Conservation (phyloP, 108 stramenopile species). For the Conticribra weissflogii region DNA sequence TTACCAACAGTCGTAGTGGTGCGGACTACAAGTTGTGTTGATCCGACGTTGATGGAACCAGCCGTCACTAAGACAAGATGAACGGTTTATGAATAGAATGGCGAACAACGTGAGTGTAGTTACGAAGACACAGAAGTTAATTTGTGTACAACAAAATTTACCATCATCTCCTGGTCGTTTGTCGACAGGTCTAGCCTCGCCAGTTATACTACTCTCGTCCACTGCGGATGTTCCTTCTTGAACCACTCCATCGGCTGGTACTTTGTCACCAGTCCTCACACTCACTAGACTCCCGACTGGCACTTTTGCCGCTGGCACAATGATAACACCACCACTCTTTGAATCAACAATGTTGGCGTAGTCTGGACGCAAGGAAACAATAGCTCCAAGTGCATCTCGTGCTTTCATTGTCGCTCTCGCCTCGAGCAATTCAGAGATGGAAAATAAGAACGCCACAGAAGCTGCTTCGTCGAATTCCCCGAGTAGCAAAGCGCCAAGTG, state of each 20-base stretch:
- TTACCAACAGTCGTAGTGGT: slow-evolving; percentile 78
- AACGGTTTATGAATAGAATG: too few species aligned
- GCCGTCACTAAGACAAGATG: too few species aligned
- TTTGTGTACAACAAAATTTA: too few species aligned
- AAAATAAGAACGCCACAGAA: slow-evolving; percentile 84
- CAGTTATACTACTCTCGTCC: slow-evolving; percentile 95
- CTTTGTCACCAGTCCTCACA: slow-evolving; percentile 91
- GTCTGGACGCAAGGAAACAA: slow-evolving; percentile 79
- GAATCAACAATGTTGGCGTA: slow-evolving; percentile 79
- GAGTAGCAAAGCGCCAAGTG: slow-evolving; percentile 77
- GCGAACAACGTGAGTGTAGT: too few species aligned
- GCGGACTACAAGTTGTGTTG: slow-evolving; percentile 66
- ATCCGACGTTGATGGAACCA: slow-evolving; percentile 86
- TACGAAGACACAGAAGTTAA: too few species aligned
- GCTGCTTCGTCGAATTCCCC: slow-evolving; percentile 88
- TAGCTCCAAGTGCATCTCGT: slow-evolving; percentile 70
- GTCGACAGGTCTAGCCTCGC: slow-evolving; percentile 79
- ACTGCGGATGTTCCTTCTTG: slow-evolving; percentile 79
- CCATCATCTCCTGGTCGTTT: slow-evolving; percentile 67
- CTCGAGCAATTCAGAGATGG: slow-evolving; percentile 85
- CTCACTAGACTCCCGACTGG: slow-evolving; percentile 78
- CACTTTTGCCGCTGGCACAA: slow-evolving; percentile 76
- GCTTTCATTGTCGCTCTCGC: slow-evolving; percentile 72
- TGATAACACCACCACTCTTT: slow-evolving; percentile 53
- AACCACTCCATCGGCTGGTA: slow-evolving; percentile 93